Percentiles rank a stretch among this genome's conserved stretches.
Conservation (phyloP, 345 rosid genomes). For the Citrus reticulata region DNA sequence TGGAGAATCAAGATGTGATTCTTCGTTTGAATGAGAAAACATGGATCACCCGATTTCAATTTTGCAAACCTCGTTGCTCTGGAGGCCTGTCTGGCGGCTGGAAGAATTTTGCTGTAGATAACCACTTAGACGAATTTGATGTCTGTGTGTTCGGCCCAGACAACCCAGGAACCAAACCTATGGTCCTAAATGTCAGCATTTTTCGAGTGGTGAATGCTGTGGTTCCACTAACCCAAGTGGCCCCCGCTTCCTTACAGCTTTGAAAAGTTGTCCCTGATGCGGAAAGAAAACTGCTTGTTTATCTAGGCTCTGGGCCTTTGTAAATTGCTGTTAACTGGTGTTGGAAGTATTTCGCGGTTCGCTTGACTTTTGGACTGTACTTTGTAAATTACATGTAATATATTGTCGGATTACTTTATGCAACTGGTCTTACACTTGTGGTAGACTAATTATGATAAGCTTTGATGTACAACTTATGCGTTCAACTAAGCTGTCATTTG, state of each 20-base stretch:
- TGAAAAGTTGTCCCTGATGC: background rate
- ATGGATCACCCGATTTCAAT: slow-evolving; percentile 30
- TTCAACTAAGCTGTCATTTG: background rate
- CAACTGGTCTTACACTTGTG: background rate
- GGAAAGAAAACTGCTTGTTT: background rate
- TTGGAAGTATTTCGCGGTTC: background rate
- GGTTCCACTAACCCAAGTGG: slow-evolving; percentile 15
- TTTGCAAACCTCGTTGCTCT: slow-evolving; percentile 9
- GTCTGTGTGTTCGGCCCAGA: slow-evolving; percentile 46
- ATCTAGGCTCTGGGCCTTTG: background rate
- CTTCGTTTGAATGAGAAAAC: slow-evolving; percentile 26
- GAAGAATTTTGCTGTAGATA: slow-evolving; percentile 45
- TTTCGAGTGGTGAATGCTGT: slow-evolving; percentile 27
- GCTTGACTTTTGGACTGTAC: background rate
- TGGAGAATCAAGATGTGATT: slow-evolving; percentile 32
- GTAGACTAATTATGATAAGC: background rate
- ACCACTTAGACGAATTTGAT: slow-evolving; percentile 41
- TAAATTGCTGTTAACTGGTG: background rate
- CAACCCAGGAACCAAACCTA: background rate
- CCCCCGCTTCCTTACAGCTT: background rate
- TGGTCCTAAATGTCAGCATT: slow-evolving; percentile 39
- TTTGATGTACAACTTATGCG: background rate
- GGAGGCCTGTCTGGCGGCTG: slow-evolving; percentile 51
- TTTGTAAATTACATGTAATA: background rate
- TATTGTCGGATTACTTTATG: background rate